A percentile compares a stretch with the other conserved stretches of the same genome.
These are phyloP conservation scores for Fraxinus greggii DNA, from an alignment of 305 asterid species.

Conservation along the genomic window DNA sequence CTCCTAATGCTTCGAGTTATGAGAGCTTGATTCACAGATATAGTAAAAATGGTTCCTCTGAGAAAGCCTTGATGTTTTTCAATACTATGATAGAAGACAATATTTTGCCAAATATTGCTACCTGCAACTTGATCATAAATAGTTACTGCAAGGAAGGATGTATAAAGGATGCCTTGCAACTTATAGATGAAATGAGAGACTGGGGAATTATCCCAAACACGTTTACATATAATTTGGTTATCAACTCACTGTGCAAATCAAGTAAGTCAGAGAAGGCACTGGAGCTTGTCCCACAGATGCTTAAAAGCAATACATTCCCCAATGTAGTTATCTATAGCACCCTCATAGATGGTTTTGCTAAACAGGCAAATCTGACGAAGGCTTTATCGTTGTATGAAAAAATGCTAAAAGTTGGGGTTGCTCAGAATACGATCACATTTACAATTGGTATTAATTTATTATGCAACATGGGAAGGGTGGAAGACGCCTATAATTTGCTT, in stretches of 20 bases:
- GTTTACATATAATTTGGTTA: slow-evolving; percentile 9
- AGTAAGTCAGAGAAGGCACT: slow-evolving; percentile 41
- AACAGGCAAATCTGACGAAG: slow-evolving; percentile 39
- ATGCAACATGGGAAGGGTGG: slow-evolving; percentile 31
- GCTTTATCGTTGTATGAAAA: slow-evolving; percentile 36
- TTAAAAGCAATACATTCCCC: slow-evolving; percentile 43
- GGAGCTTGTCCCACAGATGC: slow-evolving; percentile 59
- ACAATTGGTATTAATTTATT: slow-evolving; percentile 48
- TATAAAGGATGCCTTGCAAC: slow-evolving; percentile 29
- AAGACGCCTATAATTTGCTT: slow-evolving; percentile 44
- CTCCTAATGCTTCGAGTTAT: slow-evolving; percentile 33
- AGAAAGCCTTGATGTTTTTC: slow-evolving; percentile 32
- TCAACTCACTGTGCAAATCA: slow-evolving; percentile 49
- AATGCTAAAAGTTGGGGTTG: slow-evolving; percentile 49
- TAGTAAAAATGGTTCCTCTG: slow-evolving; percentile 34
- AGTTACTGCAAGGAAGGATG: slow-evolving; percentile 35
- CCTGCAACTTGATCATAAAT: slow-evolving; percentile 32
- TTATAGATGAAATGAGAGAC: slow-evolving; percentile 27
- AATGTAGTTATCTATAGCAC: slow-evolving; percentile 47
- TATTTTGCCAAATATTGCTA: slow-evolving; percentile 16
- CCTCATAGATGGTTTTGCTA: slow-evolving; percentile 53
- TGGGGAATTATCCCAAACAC: slow-evolving; percentile 16
- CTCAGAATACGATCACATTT: slow-evolving; percentile 39
- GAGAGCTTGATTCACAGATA: slow-evolving; percentile 40
- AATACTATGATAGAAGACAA: slow-evolving; percentile 27